Percentiles rank a stretch among this genome's conserved stretches.
phyloP scores from a whole-genome alignment of 2,329 filamentous ascomycete species.

The Fusarium algeriense region DNA sequence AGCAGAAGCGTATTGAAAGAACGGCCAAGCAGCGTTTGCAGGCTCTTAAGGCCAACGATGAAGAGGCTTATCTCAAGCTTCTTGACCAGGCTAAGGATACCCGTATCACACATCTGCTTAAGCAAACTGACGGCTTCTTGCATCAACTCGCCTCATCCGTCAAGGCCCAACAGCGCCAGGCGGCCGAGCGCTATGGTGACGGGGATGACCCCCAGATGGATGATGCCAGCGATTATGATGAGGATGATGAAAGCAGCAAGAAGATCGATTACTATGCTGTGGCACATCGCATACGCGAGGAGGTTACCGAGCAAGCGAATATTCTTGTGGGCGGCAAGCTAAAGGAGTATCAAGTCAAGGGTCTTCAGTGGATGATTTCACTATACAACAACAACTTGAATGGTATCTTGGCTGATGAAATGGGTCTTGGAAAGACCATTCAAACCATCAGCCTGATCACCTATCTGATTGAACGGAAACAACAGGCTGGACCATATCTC shows the following conservation, averaged over 20 bases:
- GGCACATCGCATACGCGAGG: conserved; percentile 94
- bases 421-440: conserved; percentile 99
- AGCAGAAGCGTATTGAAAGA: conserved; percentile 97
- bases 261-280: conserved; percentile 99
- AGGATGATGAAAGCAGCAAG: conserved; percentile 75
- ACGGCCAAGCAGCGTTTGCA: conserved; percentile 99
- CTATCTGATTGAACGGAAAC: conserved; percentile 96
- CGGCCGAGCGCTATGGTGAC: conserved; percentile 81
- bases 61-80: conserved; percentile 97
- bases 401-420: conserved; percentile 97
- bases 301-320: conserved; percentile 82
- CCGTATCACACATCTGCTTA: conserved; percentile 96
- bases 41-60: conserved; percentile 97
- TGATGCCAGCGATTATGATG: conserved; percentile 75
- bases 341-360: conserved; percentile 99
- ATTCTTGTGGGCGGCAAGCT: conserved; percentile 92
- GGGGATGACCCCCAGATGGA: conserved; percentile 65
- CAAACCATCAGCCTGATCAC: conserved; percentile 98
- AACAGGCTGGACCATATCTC: conserved; percentile 90
- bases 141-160: conserved; percentile 95
- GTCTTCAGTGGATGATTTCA: conserved; percentile 99
- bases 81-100: conserved; percentile 99
- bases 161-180: conserved; percentile 89
- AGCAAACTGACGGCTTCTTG: conserved; percentile 97
- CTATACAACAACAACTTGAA: conserved; percentile 99